Conservation (phyloP, 2,329 filamentous ascomycete species). For the Arthrobotrys musiformis region DNA sequence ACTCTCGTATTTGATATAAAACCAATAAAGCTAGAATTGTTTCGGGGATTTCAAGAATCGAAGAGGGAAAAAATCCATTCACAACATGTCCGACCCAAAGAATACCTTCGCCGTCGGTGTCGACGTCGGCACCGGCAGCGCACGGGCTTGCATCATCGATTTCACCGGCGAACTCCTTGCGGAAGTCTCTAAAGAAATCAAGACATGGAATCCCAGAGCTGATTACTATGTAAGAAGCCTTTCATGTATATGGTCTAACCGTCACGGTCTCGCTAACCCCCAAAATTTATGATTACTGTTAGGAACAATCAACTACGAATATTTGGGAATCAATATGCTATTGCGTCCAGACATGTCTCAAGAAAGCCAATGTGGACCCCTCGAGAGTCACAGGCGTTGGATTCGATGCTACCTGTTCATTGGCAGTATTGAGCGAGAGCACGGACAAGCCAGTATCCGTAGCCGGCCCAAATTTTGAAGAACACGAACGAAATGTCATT, state of each 20-base stretch:
- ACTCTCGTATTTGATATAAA: neutral
- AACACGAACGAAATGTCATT: constrained; percentile 92
- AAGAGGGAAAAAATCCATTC: neutral
- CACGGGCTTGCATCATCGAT: constrained; percentile 95
- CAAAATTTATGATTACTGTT: no score
- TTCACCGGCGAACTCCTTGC: constrained; percentile 86
- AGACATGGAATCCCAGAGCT: constrained; percentile 67
- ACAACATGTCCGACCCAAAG: constrained; percentile 40
- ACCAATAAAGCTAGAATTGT: neutral
- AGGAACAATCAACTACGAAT: constrained; percentile 98
- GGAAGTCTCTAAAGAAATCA: constrained; percentile 63
- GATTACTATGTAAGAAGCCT: constrained; percentile 66
- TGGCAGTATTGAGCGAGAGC: constrained; percentile 87
- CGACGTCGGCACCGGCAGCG: constrained; percentile 95
- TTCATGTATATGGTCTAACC: neutral
- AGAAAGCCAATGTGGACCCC: constrained; percentile 81
- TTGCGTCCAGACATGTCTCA: constrained; percentile 83
- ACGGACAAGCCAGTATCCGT: constrained; percentile 92
- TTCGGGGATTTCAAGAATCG: no score
- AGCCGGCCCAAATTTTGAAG: constrained; percentile 85
- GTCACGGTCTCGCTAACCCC: no score
- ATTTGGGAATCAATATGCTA: constrained; percentile 96
- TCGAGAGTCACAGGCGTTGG: constrained; percentile 86
- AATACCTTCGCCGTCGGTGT: constrained; percentile 72
- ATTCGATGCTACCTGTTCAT: constrained; percentile 98